A percentile compares a stretch with the other conserved stretches of the same genome.
phyloP scores from a whole-genome alignment of 495 filamentous ascomycete species.

The Tuber melanosporum region DNA sequence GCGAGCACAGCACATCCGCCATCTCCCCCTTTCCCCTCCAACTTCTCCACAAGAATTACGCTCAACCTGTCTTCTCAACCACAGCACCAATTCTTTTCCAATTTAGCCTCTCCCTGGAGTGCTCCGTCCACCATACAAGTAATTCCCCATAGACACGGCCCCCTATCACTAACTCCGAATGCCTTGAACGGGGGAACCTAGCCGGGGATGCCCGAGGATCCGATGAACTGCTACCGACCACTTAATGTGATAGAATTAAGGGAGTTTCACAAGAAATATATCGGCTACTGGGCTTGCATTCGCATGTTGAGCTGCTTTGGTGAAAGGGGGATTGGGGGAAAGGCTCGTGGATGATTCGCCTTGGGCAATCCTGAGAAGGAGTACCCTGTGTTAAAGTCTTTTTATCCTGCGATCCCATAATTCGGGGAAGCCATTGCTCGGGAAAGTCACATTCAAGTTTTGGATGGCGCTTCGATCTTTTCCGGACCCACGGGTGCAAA shows the following conservation, averaged over 20 bases:
- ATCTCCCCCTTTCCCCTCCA: neutral
- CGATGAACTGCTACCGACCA: neutral
- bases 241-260: neutral
- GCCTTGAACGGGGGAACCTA: neutral
- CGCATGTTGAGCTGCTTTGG: neutral
- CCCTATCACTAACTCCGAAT: neutral
- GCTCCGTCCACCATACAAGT: neutral
- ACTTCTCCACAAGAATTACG: neutral
- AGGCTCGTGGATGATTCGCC: neutral
- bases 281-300: neutral
- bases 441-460: neutral
- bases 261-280: neutral
- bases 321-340: neutral
- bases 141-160: neutral
- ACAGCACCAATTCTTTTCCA: neutral
- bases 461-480: neutral
- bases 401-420: neutral
- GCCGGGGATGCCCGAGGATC: neutral
- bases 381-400: neutral
- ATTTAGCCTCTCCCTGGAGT: neutral
- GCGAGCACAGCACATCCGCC: neutral
- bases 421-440: neutral
- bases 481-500: neutral
- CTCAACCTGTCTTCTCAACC: neutral
- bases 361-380: neutral